Evolutionary conservation across 129 eudicot genomes (phyloP).

Genomic region (Oenanthe sinensis): DNA sequence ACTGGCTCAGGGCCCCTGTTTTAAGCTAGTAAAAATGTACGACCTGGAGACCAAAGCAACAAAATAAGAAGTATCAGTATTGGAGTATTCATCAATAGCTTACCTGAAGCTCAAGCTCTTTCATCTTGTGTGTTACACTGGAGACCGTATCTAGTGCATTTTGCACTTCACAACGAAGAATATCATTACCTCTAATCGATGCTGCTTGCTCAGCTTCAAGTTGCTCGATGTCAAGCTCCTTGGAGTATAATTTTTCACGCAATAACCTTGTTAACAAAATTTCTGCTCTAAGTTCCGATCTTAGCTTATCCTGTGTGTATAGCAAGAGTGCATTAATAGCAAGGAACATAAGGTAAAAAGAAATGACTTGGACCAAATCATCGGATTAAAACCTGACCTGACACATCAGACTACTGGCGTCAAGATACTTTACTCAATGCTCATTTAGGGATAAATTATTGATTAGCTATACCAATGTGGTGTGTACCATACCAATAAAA

Average conservation of each 20-base stretch:
- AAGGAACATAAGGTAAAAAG: background rate
- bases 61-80: background rate
- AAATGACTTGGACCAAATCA: background rate
- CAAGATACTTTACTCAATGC: background rate
- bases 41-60: background rate
- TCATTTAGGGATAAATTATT: too few relatives aligned
- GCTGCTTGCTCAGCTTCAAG: conserved; percentile 88
- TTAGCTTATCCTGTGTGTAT: conserved; percentile 35
- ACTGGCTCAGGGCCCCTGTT: background rate
- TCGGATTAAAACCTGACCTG: background rate
- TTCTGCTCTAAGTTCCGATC: conserved; percentile 78
- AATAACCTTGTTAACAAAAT: conserved; percentile 59
- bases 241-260: conserved; percentile 63
- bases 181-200: conserved; percentile 66
- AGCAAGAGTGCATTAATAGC: background rate
- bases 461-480: too few relatives aligned
- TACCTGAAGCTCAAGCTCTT: conserved; percentile 90
- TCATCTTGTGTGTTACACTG: conserved; percentile 68
- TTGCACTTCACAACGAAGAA: conserved; percentile 75
- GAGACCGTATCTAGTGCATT: conserved; percentile 73
- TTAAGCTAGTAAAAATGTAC: background rate
- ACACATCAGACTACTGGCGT: background rate
- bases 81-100: background rate
- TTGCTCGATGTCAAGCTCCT: conserved; percentile 73
- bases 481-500: background rate